These are phyloP conservation scores for Ormosia semicastrata DNA, from an alignment of 306 rosid genomes.

Conservation along the genomic window DNA sequence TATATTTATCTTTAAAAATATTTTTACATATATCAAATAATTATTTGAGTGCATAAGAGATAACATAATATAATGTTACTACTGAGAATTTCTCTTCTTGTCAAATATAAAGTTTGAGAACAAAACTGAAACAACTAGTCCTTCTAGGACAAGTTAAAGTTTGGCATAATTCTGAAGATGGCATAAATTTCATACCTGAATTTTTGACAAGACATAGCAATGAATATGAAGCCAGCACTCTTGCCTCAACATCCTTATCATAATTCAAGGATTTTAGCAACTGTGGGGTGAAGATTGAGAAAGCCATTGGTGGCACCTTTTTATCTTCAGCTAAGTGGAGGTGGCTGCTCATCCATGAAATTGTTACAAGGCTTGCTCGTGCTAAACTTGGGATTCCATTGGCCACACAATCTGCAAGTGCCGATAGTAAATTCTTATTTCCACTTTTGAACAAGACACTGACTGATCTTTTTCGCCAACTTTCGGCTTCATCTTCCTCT, in stretches of 20 bases:
- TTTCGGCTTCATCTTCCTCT: constrained; percentile 45
- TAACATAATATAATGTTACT: too few species aligned
- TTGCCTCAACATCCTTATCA: constrained; percentile 54
- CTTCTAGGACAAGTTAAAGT: neutral
- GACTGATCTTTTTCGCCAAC: constrained; percentile 58
- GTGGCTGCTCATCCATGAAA: constrained; percentile 64
- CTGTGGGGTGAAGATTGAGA: constrained; percentile 50
- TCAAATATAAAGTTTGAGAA: neutral
- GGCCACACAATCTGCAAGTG: constrained; percentile 50
- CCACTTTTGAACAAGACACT: constrained; percentile 47
- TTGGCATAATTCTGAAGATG: neutral
- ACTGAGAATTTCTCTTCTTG: neutral
- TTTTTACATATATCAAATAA: neutral
- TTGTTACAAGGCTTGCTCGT: constrained; percentile 57
- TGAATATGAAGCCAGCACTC: constrained; percentile 69
- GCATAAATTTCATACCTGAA: constrained; percentile 43
- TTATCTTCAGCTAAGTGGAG: constrained; percentile 41
- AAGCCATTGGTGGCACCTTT: constrained; percentile 37
- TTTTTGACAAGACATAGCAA: constrained; percentile 46
- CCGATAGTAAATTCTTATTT: constrained; percentile 44
- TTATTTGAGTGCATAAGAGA: too few species aligned
- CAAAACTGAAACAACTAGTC: neutral
- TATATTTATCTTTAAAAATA: too few species aligned
- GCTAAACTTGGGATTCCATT: constrained; percentile 58
- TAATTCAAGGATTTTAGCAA: constrained; percentile 45